Conservation (phyloP, 345 rosid genomes). For the Populus alba region DNA sequence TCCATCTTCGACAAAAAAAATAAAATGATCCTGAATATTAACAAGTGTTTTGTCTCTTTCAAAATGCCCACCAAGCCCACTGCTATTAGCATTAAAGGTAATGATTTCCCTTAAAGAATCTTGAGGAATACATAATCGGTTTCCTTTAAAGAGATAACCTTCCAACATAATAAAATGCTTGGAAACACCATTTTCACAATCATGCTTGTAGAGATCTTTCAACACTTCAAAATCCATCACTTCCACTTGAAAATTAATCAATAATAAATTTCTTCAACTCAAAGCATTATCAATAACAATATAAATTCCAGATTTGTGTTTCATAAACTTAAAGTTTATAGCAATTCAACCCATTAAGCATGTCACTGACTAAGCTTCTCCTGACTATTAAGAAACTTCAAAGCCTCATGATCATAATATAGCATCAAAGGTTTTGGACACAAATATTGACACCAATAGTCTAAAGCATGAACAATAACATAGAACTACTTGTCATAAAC, state of each 20-base stretch:
- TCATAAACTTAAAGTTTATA: background rate
- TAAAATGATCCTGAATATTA: too few species aligned
- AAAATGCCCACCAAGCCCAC: too few species aligned
- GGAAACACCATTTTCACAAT: too few species aligned
- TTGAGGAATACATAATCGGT: too few species aligned
- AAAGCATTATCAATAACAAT: conserved; percentile 5
- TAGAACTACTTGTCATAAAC: background rate
- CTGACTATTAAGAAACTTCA: background rate
- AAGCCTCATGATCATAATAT: conserved; percentile 6
- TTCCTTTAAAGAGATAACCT: too few species aligned
- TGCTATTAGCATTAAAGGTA: too few species aligned
- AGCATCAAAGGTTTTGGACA: background rate
- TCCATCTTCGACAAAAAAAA: too few species aligned
- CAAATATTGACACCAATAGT: background rate
- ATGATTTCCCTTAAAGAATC: too few species aligned
- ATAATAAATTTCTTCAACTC: background rate
- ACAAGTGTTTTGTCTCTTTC: too few species aligned
- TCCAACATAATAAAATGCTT: too few species aligned
- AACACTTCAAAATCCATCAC: background rate
- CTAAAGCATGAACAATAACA: background rate
- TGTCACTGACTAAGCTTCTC: background rate
- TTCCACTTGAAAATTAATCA: background rate
- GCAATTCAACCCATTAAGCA: background rate
- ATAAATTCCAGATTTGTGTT: background rate
- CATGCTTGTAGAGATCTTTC: too few species aligned